Evolutionary conservation across 257 asterid genomes (phyloP), one percentile per base, ranked within the genome.

Genomic region (Solanum ahanhuiri): DNA sequence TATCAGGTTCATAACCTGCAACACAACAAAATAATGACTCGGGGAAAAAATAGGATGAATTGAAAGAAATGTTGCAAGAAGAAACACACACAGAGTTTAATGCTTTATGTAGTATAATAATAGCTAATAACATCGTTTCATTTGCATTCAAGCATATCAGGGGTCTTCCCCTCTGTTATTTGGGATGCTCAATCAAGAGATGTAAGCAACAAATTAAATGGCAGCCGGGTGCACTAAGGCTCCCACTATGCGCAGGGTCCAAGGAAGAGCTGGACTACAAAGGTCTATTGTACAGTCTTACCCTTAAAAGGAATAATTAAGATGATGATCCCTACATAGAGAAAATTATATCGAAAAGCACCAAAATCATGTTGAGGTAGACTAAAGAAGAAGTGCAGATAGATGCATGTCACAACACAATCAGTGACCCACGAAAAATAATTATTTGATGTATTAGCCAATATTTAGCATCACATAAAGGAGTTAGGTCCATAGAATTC

Each of bases 1-100:
- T 86, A 95, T 95, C 90, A 95, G 90, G 91, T 95, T 95, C 98
- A 95, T 93, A 81, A 95, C 98, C 98, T 95, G 92, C 63, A 89
- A 85, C 64, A 18, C 7, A 84, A 69, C 85, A 81, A 30, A 64
- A 39, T 54, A 39, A 48, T 34, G 76, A 83, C 58, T 81, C 81
- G 41, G 87, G 48, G 41, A 69, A 35, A 77, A 15, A 28, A 43
- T 28, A 81, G 43, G 67, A 81, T 25, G 84, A 14, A 30, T 48
- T 17, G 18, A 30, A 48, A 81, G 84, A 4, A 5, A 30, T 48
- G 67, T 9, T 51, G 41, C 41, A 79, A 28, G 64, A 79, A 79
- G 67, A 79, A 79, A 48, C 2, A n/a, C 66, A 79, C 0, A 9
- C 84, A 48, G 10, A 79, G 28, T 45, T 79, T 81, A 81, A 54